Evolutionary conservation across 1,284 basidiomycete species (phyloP).

Genomic region (Tetrapyrgos nigripes): DNA sequence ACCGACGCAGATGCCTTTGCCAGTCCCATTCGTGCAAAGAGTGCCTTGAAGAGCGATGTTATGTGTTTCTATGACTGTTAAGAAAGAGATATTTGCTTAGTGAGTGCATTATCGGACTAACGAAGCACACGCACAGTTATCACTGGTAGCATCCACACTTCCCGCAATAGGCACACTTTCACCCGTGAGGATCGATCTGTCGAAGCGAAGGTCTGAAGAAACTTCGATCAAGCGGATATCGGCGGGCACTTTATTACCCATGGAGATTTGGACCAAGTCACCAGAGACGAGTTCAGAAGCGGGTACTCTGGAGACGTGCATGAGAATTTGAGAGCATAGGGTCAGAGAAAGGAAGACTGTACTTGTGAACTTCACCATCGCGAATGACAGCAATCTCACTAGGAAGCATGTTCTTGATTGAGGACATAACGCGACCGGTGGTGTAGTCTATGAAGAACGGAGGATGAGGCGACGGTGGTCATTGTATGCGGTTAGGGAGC

Average conservation of each 20-base stretch:
- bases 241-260: too few relatives aligned
- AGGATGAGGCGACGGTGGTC: background rate
- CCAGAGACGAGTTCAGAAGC: conserved; percentile 73
- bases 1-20: conserved; percentile 58
- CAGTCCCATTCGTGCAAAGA: conserved; percentile 61
- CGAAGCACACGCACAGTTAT: too few relatives aligned
- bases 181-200: too few relatives aligned
- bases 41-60: conserved; percentile 72
- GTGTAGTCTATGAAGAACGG: conserved; percentile 38
- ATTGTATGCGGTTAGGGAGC: background rate
- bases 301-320: conserved; percentile 26
- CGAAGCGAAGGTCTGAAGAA: too few relatives aligned
- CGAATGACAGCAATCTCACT: conserved; percentile 54
- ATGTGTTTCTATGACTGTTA: conserved; percentile 45
- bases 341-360: background rate
- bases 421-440: conserved; percentile 54
- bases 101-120: background rate
- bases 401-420: conserved; percentile 58
- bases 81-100: too few relatives aligned
- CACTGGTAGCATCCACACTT: too few relatives aligned
- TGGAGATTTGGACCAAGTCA: conserved; percentile 60
- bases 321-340: background rate
- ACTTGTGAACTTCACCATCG: conserved; percentile 42
- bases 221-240: too few relatives aligned
- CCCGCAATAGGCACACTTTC: too few relatives aligned